Conservation (phyloP, 306 rosid species). For the Rosa rugosa region DNA sequence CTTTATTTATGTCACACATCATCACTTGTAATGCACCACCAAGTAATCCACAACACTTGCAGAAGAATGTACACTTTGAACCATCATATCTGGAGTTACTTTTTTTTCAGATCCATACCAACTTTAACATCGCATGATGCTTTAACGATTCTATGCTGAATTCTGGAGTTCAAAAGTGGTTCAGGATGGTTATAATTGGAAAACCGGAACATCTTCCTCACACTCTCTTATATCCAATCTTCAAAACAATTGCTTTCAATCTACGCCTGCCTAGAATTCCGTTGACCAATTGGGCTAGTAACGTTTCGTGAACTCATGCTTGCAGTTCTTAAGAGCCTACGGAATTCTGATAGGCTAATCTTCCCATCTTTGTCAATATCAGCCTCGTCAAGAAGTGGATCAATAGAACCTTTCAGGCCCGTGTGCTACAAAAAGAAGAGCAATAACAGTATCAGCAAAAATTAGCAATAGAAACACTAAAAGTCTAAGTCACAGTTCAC, state of each 20-base stretch:
- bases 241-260: constrained; percentile 22
- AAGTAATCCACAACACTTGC: constrained; percentile 40
- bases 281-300: constrained; percentile 38
- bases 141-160: constrained; percentile 28
- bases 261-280: constrained; percentile 43
- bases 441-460: constrained; percentile 23
- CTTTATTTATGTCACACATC: constrained; percentile 52
- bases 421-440: constrained; percentile 65
- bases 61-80: constrained; percentile 44
- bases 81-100: constrained; percentile 40
- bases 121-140: constrained; percentile 30
- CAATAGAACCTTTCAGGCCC: constrained; percentile 75
- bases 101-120: constrained; percentile 38
- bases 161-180: constrained; percentile 37
- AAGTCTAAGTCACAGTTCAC: not conserved
- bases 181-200: constrained; percentile 23
- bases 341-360: constrained; percentile 86
- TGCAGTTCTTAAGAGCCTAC: constrained; percentile 90
- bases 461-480: not conserved
- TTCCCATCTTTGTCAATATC: constrained; percentile 95
- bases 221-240: constrained; percentile 27
- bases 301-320: constrained; percentile 68
- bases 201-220: constrained; percentile 31
- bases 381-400: constrained; percentile 94
- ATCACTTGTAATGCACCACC: constrained; percentile 45